phyloP scores from a whole-genome alignment of 108 stramenopile species.

The Cyclotella cryptica region DNA sequence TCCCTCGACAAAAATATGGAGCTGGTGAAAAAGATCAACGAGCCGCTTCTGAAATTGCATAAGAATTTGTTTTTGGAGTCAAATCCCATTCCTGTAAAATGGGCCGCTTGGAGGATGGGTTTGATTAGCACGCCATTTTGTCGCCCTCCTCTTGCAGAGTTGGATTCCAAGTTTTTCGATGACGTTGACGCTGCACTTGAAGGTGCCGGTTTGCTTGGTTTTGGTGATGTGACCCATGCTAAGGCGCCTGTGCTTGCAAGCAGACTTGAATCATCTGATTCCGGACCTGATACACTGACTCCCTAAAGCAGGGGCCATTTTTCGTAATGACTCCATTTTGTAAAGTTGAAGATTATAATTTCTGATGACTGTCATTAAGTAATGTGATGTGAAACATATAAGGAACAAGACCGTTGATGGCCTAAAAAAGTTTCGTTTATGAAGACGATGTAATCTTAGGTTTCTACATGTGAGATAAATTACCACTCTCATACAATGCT shows the following conservation, averaged over 20 bases:
- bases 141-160: slow-evolving; percentile 67
- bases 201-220: slow-evolving; percentile 48
- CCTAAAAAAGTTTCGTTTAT: too few relatives aligned
- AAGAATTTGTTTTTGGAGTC: slow-evolving; percentile 80
- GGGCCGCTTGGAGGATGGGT: slow-evolving; percentile 66
- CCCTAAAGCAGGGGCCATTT: background rate
- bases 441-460: background rate
- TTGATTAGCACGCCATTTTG: slow-evolving; percentile 62
- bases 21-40: slow-evolving; percentile 65
- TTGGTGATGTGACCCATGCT: background rate
- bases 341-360: background rate
- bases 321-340: background rate
- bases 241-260: slow-evolving; percentile 11
- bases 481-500: background rate
- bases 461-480: background rate
- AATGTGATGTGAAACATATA: too few relatives aligned
- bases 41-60: slow-evolving; percentile 65
- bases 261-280: background rate
- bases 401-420: too few relatives aligned
- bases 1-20: slow-evolving; percentile 62
- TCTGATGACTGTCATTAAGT: too few relatives aligned
- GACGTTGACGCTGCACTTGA: slow-evolving; percentile 64
- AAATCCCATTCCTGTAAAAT: slow-evolving; percentile 91
- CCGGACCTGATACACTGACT: background rate
- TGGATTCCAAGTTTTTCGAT: slow-evolving; percentile 61